A percentile compares a stretch with the other conserved stretches of the same genome.
Conservation (phyloP, 352 stramenopile species). For the Pythium aphanidermatum region DNA sequence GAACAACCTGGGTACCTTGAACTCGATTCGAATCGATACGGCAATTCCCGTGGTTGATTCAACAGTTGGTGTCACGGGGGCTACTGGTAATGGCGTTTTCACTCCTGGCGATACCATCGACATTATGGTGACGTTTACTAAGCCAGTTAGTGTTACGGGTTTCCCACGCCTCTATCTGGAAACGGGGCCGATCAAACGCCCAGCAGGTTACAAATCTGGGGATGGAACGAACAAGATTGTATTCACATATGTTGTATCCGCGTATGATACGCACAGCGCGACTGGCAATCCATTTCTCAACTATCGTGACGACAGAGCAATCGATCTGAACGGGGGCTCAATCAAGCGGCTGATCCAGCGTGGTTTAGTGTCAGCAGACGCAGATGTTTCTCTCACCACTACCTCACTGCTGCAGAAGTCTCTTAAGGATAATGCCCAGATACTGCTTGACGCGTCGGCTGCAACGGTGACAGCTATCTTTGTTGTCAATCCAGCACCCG, state of each 20-base stretch:
- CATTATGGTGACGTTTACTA: constrained; percentile 70
- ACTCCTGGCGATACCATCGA: constrained; percentile 59
- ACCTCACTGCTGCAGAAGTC: constrained; percentile 31
- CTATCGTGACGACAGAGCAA: constrained; percentile 49
- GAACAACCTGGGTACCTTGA: constrained; percentile 43
- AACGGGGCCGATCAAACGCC: constrained; percentile 59
- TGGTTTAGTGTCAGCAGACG: constrained; percentile 15
- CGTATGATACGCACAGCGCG: constrained; percentile 45
- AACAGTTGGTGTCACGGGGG: constrained; percentile 44
- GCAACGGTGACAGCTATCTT: constrained; percentile 38
- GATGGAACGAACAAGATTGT: constrained; percentile 50
- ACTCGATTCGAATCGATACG: constrained; percentile 63
- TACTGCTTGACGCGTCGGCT: constrained; percentile 46
- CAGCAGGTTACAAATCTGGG: constrained; percentile 55
- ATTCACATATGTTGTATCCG: constrained; percentile 69
- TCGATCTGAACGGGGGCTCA: constrained; percentile 61
- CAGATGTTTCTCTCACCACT: constrained; percentile 31
- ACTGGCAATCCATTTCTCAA: constrained; percentile 48
- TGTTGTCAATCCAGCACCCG: constrained; percentile 24
- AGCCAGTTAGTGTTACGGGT: constrained; percentile 55
- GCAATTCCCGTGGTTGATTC: constrained; percentile 44
- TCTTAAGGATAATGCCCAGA: constrained; percentile 40
- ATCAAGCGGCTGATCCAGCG: constrained; percentile 40
- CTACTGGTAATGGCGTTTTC: constrained; percentile 49
- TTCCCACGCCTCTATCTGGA: constrained; percentile 70